Conservation (phyloP, 164 flowering plant genomes). For the Dillenia turbinata region DNA sequence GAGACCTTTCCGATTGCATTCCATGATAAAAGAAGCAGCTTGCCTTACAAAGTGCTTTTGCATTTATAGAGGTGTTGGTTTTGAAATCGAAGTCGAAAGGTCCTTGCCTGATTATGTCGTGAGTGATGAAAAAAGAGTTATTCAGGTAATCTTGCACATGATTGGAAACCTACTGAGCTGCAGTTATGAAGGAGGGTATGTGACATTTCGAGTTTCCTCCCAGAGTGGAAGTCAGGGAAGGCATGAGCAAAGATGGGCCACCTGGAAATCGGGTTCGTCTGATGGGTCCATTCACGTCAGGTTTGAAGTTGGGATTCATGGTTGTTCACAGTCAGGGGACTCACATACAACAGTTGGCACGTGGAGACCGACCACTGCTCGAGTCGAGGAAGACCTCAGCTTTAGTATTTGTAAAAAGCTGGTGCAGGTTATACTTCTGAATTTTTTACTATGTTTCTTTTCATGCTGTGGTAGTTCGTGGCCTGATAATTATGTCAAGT, state of each 20-base stretch:
- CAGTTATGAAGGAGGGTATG: constrained; percentile 33
- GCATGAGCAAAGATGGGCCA: constrained; percentile 56
- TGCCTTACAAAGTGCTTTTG: constrained; percentile 79
- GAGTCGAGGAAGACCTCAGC: constrained; percentile 56
- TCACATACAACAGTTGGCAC: constrained; percentile 15
- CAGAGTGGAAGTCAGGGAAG: constrained; percentile 45
- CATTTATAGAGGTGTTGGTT: constrained; percentile 45
- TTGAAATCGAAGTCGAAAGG: constrained; percentile 52
- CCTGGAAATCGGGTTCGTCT: constrained; percentile 57
- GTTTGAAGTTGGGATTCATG: constrained; percentile 53
- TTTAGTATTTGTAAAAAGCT: constrained; percentile 76
- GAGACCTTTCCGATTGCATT: constrained; percentile 54
- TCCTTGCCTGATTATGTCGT: constrained; percentile 58
- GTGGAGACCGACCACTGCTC: constrained; percentile 27
- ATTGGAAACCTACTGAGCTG: constrained; percentile 64
- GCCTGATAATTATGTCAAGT: no score
- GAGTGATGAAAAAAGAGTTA: constrained; percentile 84
- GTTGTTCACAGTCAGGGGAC: constrained; percentile 19
- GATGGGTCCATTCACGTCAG: constrained; percentile 51
- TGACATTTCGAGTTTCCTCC: constrained; percentile 33
- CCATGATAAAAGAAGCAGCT: constrained; percentile 72
- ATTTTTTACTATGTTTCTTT: background rate
- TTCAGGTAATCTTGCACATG: constrained; percentile 93
- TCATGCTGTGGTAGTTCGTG: background rate
- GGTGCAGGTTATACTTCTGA: constrained; percentile 52